Conservation (phyloP, 2,329 filamentous ascomycete genomes). For the Elsinoe batatas region DNA sequence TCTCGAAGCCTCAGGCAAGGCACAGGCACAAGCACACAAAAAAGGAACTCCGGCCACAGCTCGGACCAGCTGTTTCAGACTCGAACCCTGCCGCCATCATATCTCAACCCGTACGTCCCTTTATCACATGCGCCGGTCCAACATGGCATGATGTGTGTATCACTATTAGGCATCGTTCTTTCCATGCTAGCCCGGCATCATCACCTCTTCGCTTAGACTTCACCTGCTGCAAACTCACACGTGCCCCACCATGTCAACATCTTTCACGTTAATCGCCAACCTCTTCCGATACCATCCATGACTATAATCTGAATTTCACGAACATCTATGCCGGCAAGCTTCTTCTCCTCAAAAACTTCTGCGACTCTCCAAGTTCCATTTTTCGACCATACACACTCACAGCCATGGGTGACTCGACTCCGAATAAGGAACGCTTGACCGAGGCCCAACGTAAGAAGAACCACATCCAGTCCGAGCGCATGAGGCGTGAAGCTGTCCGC, state of each 20-base stretch:
- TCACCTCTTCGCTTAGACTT: too few relatives aligned
- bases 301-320: too few relatives aligned
- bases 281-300: too few relatives aligned
- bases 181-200: too few relatives aligned
- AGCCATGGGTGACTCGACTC: conserved; percentile 15
- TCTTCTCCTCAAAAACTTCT: too few relatives aligned
- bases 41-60: background rate
- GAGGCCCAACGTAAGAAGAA: conserved; percentile 65
- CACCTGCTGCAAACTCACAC: too few relatives aligned
- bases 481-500: conserved; percentile 64
- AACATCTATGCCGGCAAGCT: too few relatives aligned
- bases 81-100: conserved; percentile 1
- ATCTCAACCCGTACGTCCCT: background rate
- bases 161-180: too few relatives aligned
- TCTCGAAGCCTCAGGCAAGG: background rate
- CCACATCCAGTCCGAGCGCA: conserved; percentile 59
- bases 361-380: too few relatives aligned
- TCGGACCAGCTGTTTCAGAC: conserved; percentile 7
- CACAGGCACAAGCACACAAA: background rate
- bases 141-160: background rate
- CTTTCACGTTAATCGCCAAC: too few relatives aligned
- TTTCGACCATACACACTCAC: background rate
- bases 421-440: conserved; percentile 54
- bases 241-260: too few relatives aligned
- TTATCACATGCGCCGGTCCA: background rate